phyloP scores from a whole-genome alignment of 805 yeast species.

The Starmerella powellii region DNA sequence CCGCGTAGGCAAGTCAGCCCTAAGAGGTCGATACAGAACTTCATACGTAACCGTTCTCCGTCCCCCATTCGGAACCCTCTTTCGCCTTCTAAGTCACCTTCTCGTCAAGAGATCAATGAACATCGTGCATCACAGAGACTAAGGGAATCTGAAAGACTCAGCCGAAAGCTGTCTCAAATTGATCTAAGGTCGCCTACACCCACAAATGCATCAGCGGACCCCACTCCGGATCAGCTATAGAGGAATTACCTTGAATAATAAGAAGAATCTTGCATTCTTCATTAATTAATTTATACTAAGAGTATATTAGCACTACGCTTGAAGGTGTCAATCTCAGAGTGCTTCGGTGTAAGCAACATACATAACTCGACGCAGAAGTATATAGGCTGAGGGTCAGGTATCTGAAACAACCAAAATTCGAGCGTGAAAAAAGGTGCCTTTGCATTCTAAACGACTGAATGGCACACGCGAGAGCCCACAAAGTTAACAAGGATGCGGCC shows the following conservation, averaged over 20 bases:
- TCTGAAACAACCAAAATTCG: too few relatives aligned
- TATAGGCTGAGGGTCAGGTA: too few relatives aligned
- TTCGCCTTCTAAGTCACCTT: slow-evolving; percentile 8
- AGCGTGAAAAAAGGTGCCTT: too few relatives aligned
- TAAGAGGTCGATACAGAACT: slow-evolving; percentile 14
- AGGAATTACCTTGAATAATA: neutral
- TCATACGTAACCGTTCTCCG: slow-evolving; percentile 11
- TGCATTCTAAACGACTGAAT: too few relatives aligned
- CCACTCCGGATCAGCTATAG: neutral
- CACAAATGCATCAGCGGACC: too few relatives aligned
- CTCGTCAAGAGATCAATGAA: slow-evolving; percentile 7
- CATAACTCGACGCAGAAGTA: too few relatives aligned
- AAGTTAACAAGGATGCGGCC: neutral
- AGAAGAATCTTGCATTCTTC: neutral
- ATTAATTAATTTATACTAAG: neutral
- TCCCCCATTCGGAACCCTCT: slow-evolving; percentile 10
- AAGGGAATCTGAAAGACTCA: slow-evolving; percentile 12
- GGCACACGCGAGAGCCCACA: neutral
- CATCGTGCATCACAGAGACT: slow-evolving; percentile 11
- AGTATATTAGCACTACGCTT: too few relatives aligned
- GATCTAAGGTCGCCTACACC: slow-evolving; percentile 10
- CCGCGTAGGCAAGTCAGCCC: slow-evolving; percentile 11
- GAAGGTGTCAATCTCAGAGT: too few relatives aligned
- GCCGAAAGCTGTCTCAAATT: slow-evolving; percentile 13
- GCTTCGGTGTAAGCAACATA: too few relatives aligned